Percentiles rank a stretch among this genome's conserved stretches.
Conservation (phyloP, 352 stramenopile species). For the Globisporangium rhizosaccharum region DNA sequence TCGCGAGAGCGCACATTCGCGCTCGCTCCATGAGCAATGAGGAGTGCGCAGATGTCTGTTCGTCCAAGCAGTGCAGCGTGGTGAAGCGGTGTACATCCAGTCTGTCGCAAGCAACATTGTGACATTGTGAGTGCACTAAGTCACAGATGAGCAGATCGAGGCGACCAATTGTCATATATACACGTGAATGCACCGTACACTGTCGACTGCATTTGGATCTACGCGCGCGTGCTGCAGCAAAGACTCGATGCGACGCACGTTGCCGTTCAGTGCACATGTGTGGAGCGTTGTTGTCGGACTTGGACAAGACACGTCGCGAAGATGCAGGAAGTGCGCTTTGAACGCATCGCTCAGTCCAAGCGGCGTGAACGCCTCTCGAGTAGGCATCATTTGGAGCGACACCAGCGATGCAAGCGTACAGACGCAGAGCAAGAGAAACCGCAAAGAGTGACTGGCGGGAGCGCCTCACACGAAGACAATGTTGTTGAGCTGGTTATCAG, state of each 20-base stretch:
- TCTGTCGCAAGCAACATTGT: constrained; percentile 10
- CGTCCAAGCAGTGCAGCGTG: constrained; percentile 33
- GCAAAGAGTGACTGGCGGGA: no score
- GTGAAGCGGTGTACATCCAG: constrained; percentile 23
- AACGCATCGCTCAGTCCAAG: constrained; percentile 26
- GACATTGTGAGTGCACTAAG: no score
- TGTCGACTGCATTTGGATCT: constrained; percentile 13
- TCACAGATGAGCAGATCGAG: no score
- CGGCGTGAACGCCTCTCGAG: background rate
- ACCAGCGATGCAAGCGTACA: no score
- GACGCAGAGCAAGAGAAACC: no score
- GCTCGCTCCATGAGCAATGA: constrained; percentile 19
- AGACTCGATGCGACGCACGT: constrained; percentile 10
- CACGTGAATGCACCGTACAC: constrained; percentile 12
- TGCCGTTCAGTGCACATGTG: constrained; percentile 23
- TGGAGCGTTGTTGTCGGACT: constrained; percentile 26
- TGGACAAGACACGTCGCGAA: constrained; percentile 14
- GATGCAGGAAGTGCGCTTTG: constrained; percentile 23
- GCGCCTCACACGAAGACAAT: no score
- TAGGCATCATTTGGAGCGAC: background rate
- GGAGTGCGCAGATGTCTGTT: constrained; percentile 20
- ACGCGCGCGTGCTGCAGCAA: constrained; percentile 14
- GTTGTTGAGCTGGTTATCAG: no score
- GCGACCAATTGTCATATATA: background rate
- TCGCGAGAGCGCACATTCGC: constrained; percentile 14